phyloP scores from a whole-genome alignment of 73 alveolate species.

The Effrenium voratum region DNA sequence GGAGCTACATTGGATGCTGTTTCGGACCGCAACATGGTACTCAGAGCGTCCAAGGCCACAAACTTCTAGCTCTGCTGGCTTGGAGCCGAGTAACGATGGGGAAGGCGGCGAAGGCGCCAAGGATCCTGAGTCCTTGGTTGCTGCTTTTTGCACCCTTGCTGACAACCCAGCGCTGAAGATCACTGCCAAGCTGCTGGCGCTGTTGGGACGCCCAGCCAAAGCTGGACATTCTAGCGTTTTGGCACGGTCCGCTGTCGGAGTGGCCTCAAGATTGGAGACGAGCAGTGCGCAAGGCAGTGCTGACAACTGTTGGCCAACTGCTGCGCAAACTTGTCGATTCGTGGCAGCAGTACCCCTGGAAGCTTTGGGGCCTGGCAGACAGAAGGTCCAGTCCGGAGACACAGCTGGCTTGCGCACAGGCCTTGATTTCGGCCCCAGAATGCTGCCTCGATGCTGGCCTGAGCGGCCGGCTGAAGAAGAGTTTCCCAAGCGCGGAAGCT shows the following conservation, averaged over 20 bases:
- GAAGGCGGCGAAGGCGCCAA: too few species aligned
- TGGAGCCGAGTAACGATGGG: too few species aligned
- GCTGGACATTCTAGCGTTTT: neutral
- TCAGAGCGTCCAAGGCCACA: constrained; percentile 9
- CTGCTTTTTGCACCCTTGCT: neutral
- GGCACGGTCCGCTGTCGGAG: neutral
- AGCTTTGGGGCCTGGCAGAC: neutral
- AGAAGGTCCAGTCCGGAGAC: too few species aligned
- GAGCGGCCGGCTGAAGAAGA: neutral
- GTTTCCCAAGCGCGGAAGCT: neutral
- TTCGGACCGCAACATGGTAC: constrained; percentile 19
- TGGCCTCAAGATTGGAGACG: constrained; percentile 34
- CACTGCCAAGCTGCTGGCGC: neutral
- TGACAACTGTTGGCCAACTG: neutral
- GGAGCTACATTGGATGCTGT: constrained; percentile 8
- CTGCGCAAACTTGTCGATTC: neutral
- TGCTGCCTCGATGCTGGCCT: constrained; percentile 26
- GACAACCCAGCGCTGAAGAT: constrained; percentile 12
- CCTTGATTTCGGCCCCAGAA: neutral
- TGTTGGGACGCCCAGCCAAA: neutral
- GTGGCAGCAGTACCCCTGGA: constrained; percentile 26
- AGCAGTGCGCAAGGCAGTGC: neutral
- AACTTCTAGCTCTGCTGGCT: too few species aligned
- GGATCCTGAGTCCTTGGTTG: neutral
- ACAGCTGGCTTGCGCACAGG: neutral